phyloP scores from a whole-genome alignment of 2,329 filamentous ascomycete genomes.

The Neofusicoccum sp. region DNA sequence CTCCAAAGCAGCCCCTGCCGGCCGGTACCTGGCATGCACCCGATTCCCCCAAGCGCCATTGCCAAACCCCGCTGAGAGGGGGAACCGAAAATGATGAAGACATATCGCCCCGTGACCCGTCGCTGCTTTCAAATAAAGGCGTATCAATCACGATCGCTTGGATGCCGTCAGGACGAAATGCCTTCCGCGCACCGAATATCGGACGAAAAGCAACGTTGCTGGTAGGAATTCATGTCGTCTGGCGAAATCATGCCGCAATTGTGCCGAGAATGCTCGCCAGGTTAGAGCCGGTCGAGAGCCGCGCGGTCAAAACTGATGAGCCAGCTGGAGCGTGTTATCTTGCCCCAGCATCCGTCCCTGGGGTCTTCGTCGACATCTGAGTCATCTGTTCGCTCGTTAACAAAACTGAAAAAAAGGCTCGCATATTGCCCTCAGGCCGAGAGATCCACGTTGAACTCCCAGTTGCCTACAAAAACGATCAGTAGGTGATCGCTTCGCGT shows the following conservation, averaged over 20 bases:
- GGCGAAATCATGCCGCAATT: neutral
- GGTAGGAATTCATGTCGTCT: neutral
- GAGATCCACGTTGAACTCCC: conserved; percentile 18
- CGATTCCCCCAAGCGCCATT: conserved; percentile 4
- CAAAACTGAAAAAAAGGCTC: neutral
- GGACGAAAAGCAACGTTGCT: neutral
- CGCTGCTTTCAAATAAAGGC: neutral
- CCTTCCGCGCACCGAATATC: neutral
- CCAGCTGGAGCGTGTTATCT: no score
- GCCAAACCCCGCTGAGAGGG: conserved; percentile 1
- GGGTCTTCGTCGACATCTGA: neutral
- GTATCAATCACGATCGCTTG: neutral
- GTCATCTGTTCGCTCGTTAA: neutral
- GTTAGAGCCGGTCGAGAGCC: no score
- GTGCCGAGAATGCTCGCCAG: no score
- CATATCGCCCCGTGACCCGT: neutral
- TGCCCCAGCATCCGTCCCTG: no score
- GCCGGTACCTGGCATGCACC: conserved; percentile 1
- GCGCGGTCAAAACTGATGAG: no score
- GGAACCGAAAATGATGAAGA: neutral
- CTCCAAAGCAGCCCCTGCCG: neutral
- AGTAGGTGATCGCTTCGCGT: neutral
- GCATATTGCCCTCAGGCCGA: neutral
- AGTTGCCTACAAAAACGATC: neutral
- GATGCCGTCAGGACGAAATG: neutral